Conservation (phyloP, 2,329 filamentous ascomycete species). For the Cordyceps cateniannulata region DNA sequence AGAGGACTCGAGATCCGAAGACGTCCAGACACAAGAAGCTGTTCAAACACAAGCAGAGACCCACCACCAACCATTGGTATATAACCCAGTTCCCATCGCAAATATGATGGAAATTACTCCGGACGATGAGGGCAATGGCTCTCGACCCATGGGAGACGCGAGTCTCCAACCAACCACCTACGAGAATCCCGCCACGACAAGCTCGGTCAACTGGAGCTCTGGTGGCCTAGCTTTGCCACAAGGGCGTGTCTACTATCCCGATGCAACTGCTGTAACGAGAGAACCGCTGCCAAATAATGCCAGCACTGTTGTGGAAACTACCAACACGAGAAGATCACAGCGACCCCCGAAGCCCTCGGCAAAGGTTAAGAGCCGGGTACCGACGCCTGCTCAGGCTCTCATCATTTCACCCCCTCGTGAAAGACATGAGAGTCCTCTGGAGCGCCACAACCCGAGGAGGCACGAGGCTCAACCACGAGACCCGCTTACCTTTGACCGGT, state of each 20-base stretch:
- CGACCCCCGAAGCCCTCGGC: not conserved
- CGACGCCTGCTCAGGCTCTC: slow-evolving; percentile 3
- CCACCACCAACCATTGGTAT: not conserved
- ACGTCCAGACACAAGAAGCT: not conserved
- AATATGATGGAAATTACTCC: slow-evolving; percentile 8
- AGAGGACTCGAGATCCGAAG: slow-evolving; percentile 2
- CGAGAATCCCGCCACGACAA: not conserved
- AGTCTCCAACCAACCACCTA: not conserved
- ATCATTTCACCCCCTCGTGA: not conserved
- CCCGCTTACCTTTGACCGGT: not conserved
- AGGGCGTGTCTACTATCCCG: slow-evolving; percentile 16
- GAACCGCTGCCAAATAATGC: slow-evolving; percentile 3
- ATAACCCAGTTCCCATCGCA: not conserved
- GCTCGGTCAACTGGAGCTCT: not conserved
- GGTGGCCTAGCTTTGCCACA: slow-evolving; percentile 16
- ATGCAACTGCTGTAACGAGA: not conserved
- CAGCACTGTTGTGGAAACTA: not conserved
- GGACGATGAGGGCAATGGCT: slow-evolving; percentile 4
- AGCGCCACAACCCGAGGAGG: slow-evolving; percentile 9
- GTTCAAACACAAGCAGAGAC: not conserved
- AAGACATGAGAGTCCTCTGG: slow-evolving; percentile 10
- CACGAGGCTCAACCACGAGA: not conserved
- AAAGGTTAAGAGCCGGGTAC: not conserved
- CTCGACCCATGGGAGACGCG: slow-evolving; percentile 2
- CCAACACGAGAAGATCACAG: not conserved